Percentiles rank a stretch among this genome's conserved stretches.
These are phyloP conservation scores for Kregervanrija fluxuum DNA, from an alignment of 805 yeast species.

Conservation along the genomic window DNA sequence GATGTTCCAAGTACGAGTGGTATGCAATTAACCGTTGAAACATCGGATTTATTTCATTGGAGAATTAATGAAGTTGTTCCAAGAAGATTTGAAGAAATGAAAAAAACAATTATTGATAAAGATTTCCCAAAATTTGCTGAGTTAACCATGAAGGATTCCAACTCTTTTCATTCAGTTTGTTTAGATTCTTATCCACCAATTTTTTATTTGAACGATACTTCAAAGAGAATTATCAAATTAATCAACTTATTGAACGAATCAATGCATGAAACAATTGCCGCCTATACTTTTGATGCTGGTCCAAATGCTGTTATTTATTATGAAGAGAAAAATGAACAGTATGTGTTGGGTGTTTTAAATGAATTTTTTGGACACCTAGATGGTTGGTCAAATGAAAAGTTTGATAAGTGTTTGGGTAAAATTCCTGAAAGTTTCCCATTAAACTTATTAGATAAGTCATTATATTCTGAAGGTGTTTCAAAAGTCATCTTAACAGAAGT, in stretches of 20 bases:
- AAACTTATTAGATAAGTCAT: slow-evolving; percentile 26
- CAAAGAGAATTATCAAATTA: slow-evolving; percentile 71
- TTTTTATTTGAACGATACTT: slow-evolving; percentile 86
- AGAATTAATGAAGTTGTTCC: slow-evolving; percentile 85
- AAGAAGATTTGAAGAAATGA: slow-evolving; percentile 75
- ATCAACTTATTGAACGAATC: slow-evolving; percentile 69
- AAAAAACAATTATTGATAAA: slow-evolving; percentile 58
- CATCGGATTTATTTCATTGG: slow-evolving; percentile 78
- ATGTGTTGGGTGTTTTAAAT: slow-evolving; percentile 64
- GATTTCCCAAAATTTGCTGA: slow-evolving; percentile 80
- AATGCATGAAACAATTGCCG: slow-evolving; percentile 70
- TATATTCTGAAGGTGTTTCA: slow-evolving; percentile 52
- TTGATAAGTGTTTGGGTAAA: slow-evolving; percentile 12
- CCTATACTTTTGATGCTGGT: slow-evolving; percentile 98
- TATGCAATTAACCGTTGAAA: slow-evolving; percentile 90
- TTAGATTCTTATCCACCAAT: slow-evolving; percentile 94
- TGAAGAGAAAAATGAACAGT: slow-evolving; percentile 63
- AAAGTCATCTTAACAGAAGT: slow-evolving; percentile 78
- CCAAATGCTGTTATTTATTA: slow-evolving; percentile 97
- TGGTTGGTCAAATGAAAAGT: slow-evolving; percentile 54
- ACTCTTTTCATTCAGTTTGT: slow-evolving; percentile 97
- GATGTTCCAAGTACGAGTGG: slow-evolving; percentile 94
- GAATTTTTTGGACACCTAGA: slow-evolving; percentile 48
- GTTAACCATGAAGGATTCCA: slow-evolving; percentile 92
- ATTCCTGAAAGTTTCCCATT: slow-evolving; percentile 21